Percentiles rank a stretch among this genome's conserved stretches.
These are phyloP conservation scores for Wickerhamomyces silvicola DNA, from an alignment of 805 yeast genomes.

Conservation along the genomic window DNA sequence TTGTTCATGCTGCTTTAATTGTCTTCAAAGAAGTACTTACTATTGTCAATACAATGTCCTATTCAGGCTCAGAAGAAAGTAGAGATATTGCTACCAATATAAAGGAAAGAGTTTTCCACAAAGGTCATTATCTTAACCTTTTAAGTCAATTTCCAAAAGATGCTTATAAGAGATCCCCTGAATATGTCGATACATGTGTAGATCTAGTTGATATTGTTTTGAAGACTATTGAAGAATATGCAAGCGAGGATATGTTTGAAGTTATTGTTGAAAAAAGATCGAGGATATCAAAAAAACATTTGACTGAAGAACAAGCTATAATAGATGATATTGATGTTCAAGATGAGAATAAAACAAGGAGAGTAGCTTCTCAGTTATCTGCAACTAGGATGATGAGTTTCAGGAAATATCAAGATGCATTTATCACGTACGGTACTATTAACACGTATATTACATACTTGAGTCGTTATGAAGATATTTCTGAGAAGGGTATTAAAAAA, in stretches of 20 bases:
- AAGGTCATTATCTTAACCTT: conserved; percentile 49
- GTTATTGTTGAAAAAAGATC: conserved; percentile 41
- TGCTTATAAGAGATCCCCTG: conserved; percentile 58
- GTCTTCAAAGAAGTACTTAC: conserved; percentile 59
- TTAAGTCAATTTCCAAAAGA: conserved; percentile 55
- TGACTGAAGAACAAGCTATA: conserved; percentile 22
- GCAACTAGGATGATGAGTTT: conserved; percentile 39
- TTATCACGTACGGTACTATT: conserved; percentile 54
- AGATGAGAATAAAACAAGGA: conserved; percentile 24
- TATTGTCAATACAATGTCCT: conserved; percentile 34
- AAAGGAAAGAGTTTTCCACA: conserved; percentile 63
- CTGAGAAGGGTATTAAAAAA: conserved; percentile 51
- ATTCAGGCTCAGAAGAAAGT: conserved; percentile 36
- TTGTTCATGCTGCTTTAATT: conserved; percentile 64
- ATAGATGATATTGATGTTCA: conserved; percentile 28
- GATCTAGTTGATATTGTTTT: conserved; percentile 60
- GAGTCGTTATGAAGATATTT: conserved; percentile 53
- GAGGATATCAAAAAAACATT: conserved; percentile 21
- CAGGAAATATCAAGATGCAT: conserved; percentile 32
- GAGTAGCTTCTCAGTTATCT: conserved; percentile 16
- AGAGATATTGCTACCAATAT: conserved; percentile 52
- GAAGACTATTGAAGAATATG: conserved; percentile 59
- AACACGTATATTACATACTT: conserved; percentile 61
- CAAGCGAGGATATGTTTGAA: conserved; percentile 47
- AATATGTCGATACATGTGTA: conserved; percentile 52